phyloP scores from a whole-genome alignment of 805 yeast species.

The Clavispora santaluciae region DNA sequence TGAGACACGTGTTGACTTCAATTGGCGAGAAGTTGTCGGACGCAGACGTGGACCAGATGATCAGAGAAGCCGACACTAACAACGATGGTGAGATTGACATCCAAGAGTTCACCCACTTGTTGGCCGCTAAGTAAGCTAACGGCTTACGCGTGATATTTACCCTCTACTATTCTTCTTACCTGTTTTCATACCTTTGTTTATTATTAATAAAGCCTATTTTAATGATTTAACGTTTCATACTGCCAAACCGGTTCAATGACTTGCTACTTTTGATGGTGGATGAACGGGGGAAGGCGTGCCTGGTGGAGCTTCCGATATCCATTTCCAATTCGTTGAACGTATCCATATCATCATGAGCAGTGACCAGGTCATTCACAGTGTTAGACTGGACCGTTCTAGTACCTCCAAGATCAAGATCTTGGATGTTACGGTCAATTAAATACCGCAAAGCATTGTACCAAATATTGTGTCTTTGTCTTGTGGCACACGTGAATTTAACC shows the following conservation, averaged over 20 bases:
- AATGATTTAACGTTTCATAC: not conserved
- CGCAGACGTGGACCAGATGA: constrained; percentile 96
- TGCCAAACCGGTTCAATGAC: constrained; percentile 7
- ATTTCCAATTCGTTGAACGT: constrained; percentile 5
- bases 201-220: not conserved
- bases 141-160: not conserved
- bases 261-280: constrained; percentile 10
- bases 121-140: constrained; percentile 57
- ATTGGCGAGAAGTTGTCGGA: constrained; percentile 96
- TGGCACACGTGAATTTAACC: constrained; percentile 80
- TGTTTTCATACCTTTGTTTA: not conserved
- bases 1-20: constrained; percentile 93
- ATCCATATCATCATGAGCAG: constrained; percentile 2
- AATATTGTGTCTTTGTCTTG: constrained; percentile 79
- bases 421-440: constrained; percentile 60
- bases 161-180: not conserved
- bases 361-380: not conserved
- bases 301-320: constrained; percentile 11
- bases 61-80: constrained; percentile 90
- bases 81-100: constrained; percentile 97
- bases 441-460: constrained; percentile 86
- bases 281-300: constrained; percentile 17
- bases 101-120: constrained; percentile 89
- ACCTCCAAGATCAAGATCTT: constrained; percentile 45
- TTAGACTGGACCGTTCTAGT: not conserved